Conservation (phyloP, 257 asterid species). For the Plantago elongata region DNA sequence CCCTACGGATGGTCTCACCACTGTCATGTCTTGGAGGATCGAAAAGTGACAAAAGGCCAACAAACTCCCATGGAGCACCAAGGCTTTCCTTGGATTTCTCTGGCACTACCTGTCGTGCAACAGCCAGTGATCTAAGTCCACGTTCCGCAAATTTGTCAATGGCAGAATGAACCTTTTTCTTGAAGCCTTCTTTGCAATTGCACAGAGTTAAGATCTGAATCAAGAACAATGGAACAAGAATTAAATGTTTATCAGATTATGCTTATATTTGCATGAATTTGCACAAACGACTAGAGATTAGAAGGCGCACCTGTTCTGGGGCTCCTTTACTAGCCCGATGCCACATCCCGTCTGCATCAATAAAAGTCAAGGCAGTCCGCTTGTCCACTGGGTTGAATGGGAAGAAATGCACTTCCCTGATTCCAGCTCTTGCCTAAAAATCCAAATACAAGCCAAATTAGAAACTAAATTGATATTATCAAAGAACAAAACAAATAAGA, state of each 20-base stretch:
- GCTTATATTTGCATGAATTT: background rate
- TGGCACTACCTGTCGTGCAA: conserved; percentile 15
- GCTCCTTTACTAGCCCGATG: conserved; percentile 59
- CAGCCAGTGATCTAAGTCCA: conserved; percentile 15
- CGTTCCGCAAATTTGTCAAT: conserved; percentile 15
- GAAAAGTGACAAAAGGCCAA: conserved; percentile 13
- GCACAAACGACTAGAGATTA: no score
- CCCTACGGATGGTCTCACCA: conserved; percentile 12
- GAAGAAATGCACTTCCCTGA: conserved; percentile 23
- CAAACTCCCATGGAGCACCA: conserved; percentile 15
- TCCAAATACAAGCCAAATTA: background rate
- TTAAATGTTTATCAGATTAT: background rate
- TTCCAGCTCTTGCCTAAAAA: conserved; percentile 50
- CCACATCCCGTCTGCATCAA: conserved; percentile 47
- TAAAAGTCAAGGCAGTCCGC: conserved; percentile 55
- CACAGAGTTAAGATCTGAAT: conserved; percentile 15
- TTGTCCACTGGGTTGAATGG: conserved; percentile 62
- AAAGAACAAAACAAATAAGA: background rate
- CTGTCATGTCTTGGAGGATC: conserved; percentile 17
- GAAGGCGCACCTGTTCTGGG: conserved; percentile 45
- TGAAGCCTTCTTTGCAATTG: conserved; percentile 8
- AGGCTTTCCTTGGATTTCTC: conserved; percentile 15
- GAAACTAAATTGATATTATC: background rate
- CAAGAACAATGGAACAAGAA: background rate
- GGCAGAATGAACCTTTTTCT: conserved; percentile 12